Conservation (phyloP, 2,329 filamentous ascomycete genomes). For the Pyrenophora teres region DNA sequence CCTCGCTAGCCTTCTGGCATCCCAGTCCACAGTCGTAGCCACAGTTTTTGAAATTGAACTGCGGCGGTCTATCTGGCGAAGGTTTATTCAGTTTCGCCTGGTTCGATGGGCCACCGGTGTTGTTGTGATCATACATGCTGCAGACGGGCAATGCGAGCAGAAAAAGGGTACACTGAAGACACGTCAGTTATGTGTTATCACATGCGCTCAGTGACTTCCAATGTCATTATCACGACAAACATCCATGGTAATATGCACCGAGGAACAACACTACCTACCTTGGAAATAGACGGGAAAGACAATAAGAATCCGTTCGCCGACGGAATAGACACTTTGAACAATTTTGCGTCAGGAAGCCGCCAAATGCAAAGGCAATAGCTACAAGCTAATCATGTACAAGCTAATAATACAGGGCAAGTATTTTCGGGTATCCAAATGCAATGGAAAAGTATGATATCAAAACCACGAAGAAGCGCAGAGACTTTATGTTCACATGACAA, state of each 20-base stretch:
- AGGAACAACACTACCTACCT: no score
- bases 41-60: slow-evolving; percentile 29
- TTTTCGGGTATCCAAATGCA: background rate
- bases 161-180: background rate
- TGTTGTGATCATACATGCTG: slow-evolving; percentile 5
- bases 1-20: slow-evolving; percentile 17
- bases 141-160: background rate
- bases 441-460: background rate
- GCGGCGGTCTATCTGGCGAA: slow-evolving; percentile 18
- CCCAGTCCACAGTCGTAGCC: slow-evolving; percentile 33
- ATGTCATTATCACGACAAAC: background rate
- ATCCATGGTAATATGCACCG: background rate
- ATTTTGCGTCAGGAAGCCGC: background rate
- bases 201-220: background rate
- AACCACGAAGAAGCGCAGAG: background rate
- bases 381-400: slow-evolving; percentile 3
- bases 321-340: background rate
- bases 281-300: background rate
- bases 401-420: slow-evolving; percentile 5
- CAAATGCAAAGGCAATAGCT: background rate
- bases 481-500: no score
- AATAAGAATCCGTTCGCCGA: background rate
- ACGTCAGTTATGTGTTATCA: background rate
- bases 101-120: background rate
- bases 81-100: background rate